Conservation (phyloP, 768 basidiomycete genomes). For the Boletus vinaceobasis region DNA sequence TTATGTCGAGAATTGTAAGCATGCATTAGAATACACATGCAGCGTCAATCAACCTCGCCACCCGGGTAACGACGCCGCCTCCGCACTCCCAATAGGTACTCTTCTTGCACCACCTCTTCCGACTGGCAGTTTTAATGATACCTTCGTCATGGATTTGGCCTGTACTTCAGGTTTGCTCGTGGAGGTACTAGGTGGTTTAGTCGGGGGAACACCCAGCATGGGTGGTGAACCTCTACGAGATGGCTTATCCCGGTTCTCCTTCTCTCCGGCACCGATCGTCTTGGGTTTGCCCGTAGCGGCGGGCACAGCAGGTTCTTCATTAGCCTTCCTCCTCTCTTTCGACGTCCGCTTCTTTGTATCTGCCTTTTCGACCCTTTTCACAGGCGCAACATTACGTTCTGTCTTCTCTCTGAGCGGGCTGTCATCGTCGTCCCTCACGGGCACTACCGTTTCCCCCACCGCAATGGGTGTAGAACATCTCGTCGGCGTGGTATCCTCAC, state of each 20-base stretch:
- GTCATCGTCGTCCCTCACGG: slow-evolving; percentile 46
- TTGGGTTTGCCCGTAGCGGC: slow-evolving; percentile 27
- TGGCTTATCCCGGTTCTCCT: slow-evolving; percentile 38
- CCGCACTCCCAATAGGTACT: slow-evolving; percentile 64
- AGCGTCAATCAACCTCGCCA: slow-evolving; percentile 43
- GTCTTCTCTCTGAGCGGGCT: slow-evolving; percentile 53
- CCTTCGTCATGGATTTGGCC: slow-evolving; percentile 7
- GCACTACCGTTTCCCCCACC: slow-evolving; percentile 4
- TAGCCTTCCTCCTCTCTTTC: slow-evolving; percentile 41
- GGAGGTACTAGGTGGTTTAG: slow-evolving; percentile 8
- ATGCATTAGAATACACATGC: slow-evolving; percentile 7
- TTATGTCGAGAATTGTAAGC: slow-evolving; percentile 15
- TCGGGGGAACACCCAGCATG: slow-evolving; percentile 17
- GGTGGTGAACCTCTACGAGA: slow-evolving; percentile 25
- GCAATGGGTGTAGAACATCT: slow-evolving; percentile 20
- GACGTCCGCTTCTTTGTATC: slow-evolving; percentile 30
- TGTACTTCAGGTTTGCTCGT: slow-evolving; percentile 13
- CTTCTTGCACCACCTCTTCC: slow-evolving; percentile 55
- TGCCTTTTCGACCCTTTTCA: slow-evolving; percentile 9
- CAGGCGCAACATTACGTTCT: slow-evolving; percentile 27
- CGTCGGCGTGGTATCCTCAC: slow-evolving; percentile 24
- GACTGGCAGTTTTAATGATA: slow-evolving; percentile 32
- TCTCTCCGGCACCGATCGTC: slow-evolving; percentile 29
- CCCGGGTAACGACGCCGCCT: slow-evolving; percentile 51
- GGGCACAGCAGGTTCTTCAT: slow-evolving; percentile 19